Conservation (phyloP, 2,329 filamentous ascomycete genomes). For the Pseudogymnoascus sp. region DNA sequence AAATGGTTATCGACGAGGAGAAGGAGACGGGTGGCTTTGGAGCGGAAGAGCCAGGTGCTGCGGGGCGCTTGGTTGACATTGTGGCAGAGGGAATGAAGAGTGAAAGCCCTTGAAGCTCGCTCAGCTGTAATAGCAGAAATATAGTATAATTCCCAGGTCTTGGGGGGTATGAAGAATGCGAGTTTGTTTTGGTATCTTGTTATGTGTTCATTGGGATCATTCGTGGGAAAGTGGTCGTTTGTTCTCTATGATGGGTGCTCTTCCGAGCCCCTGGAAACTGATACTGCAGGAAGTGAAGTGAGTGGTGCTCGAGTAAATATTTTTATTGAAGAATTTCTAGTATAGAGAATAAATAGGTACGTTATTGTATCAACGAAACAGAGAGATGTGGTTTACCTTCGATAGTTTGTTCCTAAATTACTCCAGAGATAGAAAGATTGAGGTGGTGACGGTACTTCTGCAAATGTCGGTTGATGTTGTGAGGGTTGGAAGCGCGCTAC, state of each 20-base stretch:
- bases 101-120: neutral
- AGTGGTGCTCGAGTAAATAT: slow-evolving; percentile 38
- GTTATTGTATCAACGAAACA: neutral
- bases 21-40: slow-evolving; percentile 55
- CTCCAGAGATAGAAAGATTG: neutral
- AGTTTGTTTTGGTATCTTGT: neutral
- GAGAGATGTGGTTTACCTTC: slow-evolving; percentile 3
- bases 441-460: neutral
- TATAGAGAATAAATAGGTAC: neutral
- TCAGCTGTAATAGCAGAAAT: neutral
- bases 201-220: neutral
- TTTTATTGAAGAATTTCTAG: neutral
- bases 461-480: neutral
- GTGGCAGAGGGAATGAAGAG: slow-evolving; percentile 3
- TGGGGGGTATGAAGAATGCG: neutral
- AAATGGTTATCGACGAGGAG: slow-evolving; percentile 52
- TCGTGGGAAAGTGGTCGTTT: neutral
- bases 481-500: slow-evolving; percentile 1
- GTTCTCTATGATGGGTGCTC: neutral
- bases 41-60: slow-evolving; percentile 43
- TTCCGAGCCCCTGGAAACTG: neutral
- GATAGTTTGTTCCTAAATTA: neutral
- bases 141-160: neutral
- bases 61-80: slow-evolving; percentile 34
- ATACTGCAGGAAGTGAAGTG: neutral